Evolutionary conservation across 1,139 yeast species (phyloP), one percentile per base, ranked within the genome.

Genomic region (Candida neerlandica): DNA sequence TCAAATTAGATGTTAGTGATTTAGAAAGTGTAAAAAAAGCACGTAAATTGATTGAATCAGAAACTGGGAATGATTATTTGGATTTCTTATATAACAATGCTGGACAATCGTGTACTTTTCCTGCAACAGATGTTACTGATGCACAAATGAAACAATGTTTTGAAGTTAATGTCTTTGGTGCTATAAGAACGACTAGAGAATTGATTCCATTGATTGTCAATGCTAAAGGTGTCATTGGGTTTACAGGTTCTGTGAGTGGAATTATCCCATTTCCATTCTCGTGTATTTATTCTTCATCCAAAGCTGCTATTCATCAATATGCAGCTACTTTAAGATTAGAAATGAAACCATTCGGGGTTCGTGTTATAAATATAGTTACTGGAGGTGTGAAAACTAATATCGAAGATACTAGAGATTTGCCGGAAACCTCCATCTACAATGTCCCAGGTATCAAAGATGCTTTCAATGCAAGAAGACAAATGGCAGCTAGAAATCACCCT

Each of bases 191-290:
- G 61, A 80, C 82, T 5, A 73, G 90, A 43, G 89, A 82, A 54
- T 76, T 88, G 49, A 60, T 77, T 1, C 77, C 78, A 3, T 72
- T 83, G 54, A 58, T 89, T 15, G 85, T 88, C 52, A 80, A 78
- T 41, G 84, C 89, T 1, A 77, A 84, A 59, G 96, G 96, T 4
- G 80, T 84, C 0, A 78, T 89, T 55, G 84, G 86, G 1, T 86
- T 86, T 62, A 87, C 94, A 0, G 94, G 95, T 1, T 85, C 92
- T 2, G 68, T 85, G 4, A 81, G 89, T 15, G 95, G 89, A 2
- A 54, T 82, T 26, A 66, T 79, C 12, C 85, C 89, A 5, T 83
- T 87, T 68, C 96, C 95, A 14, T 87, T 84, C 65, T 82, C 86
- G 1, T 71, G 86, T 16, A 75, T 83, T 21, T 89, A 89, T 62